Base-by-base conservation (phyloP, 2,329 filamentous ascomycete species). In the Colletotrichum lini region DNA sequence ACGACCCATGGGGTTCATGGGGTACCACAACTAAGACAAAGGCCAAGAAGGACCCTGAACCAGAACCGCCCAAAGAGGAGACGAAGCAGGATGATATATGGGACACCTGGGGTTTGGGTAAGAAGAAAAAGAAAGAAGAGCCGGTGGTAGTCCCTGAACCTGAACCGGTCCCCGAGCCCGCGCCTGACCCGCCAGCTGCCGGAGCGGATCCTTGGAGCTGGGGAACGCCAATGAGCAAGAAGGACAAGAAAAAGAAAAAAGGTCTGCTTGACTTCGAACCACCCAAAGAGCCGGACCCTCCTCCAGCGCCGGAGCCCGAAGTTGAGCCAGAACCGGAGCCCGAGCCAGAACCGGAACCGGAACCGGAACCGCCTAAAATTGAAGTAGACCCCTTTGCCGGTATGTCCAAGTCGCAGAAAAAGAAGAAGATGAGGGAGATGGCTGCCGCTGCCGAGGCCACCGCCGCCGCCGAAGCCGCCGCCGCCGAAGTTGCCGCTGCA, bases 21-120 rank as follows among this genome's bases (percentile, higher is more conserved):
- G 81, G 80, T n/a, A 79, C 76, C 68, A 67, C 76, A 13, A 65
- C 73, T 26, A 83, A 82, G 73, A 84, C 82, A 69, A 82, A 79
- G 49, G 67, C 72, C 49, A 81, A 80, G 72, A 86, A 85, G 73
- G 86, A 87, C 71, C 84, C 71, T 61, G 77, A 77, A 47, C 56
- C 67, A 10, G 70, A 73, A 56, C 60, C 67, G 16, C 42, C 52
- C 30, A 65, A 69, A 50, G 60, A 73, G 12, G 62, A 64, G 26
- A 58, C 56, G 18, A 62, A 56, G 40, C 53, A 74, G 18, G 76
- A 77, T 4, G 74, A 77, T 40, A 52, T 75, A 7, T 78, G 76
- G 76, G 76, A 75, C 40, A 70, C 75, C 10, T 76, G 75, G 74
- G 75, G 73, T 10, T 53, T 68, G 12, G 67, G 69, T 38, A 70